phyloP scores from a whole-genome alignment of 192 early-diverging fungal genomes.

The Mortierella antarctica region DNA sequence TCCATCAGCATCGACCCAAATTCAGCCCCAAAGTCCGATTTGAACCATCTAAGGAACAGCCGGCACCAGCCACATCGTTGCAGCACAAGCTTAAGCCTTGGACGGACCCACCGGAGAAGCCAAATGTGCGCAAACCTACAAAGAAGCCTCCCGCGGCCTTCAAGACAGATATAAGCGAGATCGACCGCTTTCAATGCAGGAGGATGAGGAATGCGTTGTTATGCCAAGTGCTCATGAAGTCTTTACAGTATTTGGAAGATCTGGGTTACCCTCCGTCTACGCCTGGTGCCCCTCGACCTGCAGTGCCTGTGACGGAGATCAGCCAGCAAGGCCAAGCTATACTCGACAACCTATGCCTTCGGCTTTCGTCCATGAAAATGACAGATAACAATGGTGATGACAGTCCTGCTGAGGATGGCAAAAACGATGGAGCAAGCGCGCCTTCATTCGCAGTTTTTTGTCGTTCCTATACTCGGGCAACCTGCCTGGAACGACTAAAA shows the following conservation, averaged over 20 bases:
- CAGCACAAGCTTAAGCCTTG: conserved; percentile 16
- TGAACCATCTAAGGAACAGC: conserved; percentile 6
- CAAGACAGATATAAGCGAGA: conserved; percentile 14
- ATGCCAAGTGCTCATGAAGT: not conserved
- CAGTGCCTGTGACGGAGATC: not conserved
- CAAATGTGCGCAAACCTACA: not conserved
- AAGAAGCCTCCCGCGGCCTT: conserved; percentile 4
- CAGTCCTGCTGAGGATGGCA: not conserved
- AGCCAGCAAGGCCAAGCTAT: not conserved
- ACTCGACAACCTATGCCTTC: not conserved
- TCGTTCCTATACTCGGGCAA: no score
- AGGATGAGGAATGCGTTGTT: conserved; percentile 5
- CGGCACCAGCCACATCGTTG: not conserved
- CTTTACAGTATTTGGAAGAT: not conserved
- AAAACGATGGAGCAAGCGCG: not conserved
- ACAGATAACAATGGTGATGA: not conserved
- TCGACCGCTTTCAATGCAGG: conserved; percentile 9
- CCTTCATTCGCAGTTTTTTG: no score
- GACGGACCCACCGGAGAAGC: conserved; percentile 2
- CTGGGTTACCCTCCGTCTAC: conserved; percentile 1
- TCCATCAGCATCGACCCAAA: conserved; percentile 6
- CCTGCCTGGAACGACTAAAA: no score
- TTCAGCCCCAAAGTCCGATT: conserved; percentile 12
- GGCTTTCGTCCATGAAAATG: not conserved
- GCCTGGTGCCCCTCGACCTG: not conserved